Base-by-base conservation (phyloP, 805 yeast genomes). In the baker's yeast (Saccharomyces cerevisiae) region DNA sequence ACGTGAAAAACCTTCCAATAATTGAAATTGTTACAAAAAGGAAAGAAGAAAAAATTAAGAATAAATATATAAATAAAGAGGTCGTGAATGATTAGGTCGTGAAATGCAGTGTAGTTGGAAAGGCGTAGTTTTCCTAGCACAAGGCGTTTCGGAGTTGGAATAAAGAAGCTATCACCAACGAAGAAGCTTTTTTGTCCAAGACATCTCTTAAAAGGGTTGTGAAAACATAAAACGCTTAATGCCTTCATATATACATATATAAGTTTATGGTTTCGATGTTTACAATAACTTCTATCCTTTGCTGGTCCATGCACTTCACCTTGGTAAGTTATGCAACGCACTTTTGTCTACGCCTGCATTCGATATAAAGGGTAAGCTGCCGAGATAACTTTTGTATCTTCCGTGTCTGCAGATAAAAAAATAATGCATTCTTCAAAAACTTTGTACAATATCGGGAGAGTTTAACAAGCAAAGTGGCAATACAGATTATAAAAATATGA, bases 1-100 rank as follows among this genome's bases (percentile, higher is more conserved):
- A 24, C 14, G 51, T 9, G 60, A 55, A 24, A 57, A 54, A 47
- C 66, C 66, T 32, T 62, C 66, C 21, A 62, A 62, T 47, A 60
- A 57, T 46, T 62, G 50, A 53, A 46, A 26, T 13, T 11, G 22
- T 49, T n/a, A 6, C 13, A 11, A 29, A 29, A 9, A 26, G 27
- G 6, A 9, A 9, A n/a, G 17, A 27, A 1, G 22, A 22, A 28
- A 46, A 14, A n/a, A n/a, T n/a, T n/a, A n/a, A n/a, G n/a, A n/a
- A n/a, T n/a, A n/a, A n/a, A n/a, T n/a, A n/a, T n/a, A n/a, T n/a
- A n/a, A n/a, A n/a, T n/a, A n/a, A n/a, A n/a, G n/a, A n/a, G n/a
- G n/a, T n/a, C n/a, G n/a, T n/a, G n/a, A n/a, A n/a, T n/a, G n/a
- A n/a, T n/a, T 21, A 17, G 11, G 17, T 17, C 24, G 8, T 36